phyloP scores from a whole-genome alignment of 2,329 filamentous ascomycete species.

The Arachnopeziza araneosa region DNA sequence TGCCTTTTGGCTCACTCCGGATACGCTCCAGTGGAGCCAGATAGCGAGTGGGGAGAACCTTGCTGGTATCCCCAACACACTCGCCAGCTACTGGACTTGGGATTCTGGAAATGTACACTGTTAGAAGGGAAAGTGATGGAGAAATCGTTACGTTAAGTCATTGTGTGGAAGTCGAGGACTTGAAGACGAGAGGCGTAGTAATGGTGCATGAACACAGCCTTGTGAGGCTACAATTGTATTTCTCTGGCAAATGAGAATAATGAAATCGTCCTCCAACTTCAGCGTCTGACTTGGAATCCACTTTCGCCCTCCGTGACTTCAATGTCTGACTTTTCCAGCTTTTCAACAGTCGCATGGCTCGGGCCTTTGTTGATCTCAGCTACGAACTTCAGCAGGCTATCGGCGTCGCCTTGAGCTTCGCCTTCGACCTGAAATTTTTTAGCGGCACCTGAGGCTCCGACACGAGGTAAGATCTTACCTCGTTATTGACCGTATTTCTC shows the following conservation, averaged over 20 bases:
- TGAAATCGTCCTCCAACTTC: neutral
- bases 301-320: constrained; percentile 60
- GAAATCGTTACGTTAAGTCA: neutral
- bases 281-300: constrained; percentile 50
- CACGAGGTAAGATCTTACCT: constrained; percentile 34
- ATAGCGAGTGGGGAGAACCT: neutral
- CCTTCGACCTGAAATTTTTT: constrained; percentile 64
- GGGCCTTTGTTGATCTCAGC: constrained; percentile 73
- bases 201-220: neutral
- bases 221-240: neutral
- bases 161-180: neutral
- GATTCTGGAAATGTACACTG: constrained; percentile 12
- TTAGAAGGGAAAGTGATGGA: neutral
- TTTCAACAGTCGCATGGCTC: constrained; percentile 63
- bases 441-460: neutral
- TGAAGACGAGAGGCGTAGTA: neutral
- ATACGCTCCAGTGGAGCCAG: constrained; percentile 5
- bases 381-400: constrained; percentile 62
- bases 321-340: constrained; percentile 65
- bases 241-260: neutral
- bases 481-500: constrained; percentile 50
- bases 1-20: constrained; percentile 6
- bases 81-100: constrained; percentile 7
- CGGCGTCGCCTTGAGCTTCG: constrained; percentile 73
- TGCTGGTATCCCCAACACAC: constrained; percentile 2